Conservation (phyloP, 169 alveolate species). For the Plasmodium reichenowi region DNA sequence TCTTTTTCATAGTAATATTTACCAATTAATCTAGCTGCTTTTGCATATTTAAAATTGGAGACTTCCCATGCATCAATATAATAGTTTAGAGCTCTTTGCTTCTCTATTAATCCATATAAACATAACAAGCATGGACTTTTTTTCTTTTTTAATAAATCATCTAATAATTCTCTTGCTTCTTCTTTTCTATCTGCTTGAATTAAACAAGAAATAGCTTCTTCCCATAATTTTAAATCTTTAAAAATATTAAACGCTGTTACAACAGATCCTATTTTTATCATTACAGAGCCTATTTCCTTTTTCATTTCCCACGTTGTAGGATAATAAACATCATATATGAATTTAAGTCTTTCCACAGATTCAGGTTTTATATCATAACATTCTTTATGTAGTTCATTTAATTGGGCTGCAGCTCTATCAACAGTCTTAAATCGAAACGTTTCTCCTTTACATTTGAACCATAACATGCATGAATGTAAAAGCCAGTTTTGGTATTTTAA, state of each 20-base stretch:
- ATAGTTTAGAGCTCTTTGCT: conserved; percentile 75
- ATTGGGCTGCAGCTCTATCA: conserved; percentile 84
- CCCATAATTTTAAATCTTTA: conserved; percentile 86
- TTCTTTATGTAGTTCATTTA: conserved; percentile 80
- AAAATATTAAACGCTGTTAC: conserved; percentile 83
- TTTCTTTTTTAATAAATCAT: conserved; percentile 57
- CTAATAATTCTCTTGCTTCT: conserved; percentile 85
- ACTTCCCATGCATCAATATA: conserved; percentile 84
- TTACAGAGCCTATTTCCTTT: conserved; percentile 79
- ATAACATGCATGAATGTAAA: conserved; percentile 79
- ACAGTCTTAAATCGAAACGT: conserved; percentile 80
- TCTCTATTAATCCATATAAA: conserved; percentile 79
- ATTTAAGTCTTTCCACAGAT: conserved; percentile 76
- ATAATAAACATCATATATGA: conserved; percentile 79
- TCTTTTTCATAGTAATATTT: conserved; percentile 78
- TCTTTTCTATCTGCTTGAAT: conserved; percentile 81
- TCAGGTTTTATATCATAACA: conserved; percentile 68
- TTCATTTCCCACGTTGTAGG: conserved; percentile 85
- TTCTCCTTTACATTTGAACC: conserved; percentile 85
- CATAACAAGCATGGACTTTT: conserved; percentile 83
- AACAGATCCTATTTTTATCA: conserved; percentile 83
- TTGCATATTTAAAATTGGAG: conserved; percentile 80
- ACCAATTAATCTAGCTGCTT: conserved; percentile 86
- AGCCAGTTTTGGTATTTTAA: conserved; percentile 77
- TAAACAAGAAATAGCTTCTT: conserved; percentile 85